Percentiles rank a stretch among this genome's conserved stretches.
These are phyloP conservation scores for Arthrobotrys pseudoclavata DNA, from an alignment of 2,329 filamentous ascomycete species.

Conservation along the genomic window DNA sequence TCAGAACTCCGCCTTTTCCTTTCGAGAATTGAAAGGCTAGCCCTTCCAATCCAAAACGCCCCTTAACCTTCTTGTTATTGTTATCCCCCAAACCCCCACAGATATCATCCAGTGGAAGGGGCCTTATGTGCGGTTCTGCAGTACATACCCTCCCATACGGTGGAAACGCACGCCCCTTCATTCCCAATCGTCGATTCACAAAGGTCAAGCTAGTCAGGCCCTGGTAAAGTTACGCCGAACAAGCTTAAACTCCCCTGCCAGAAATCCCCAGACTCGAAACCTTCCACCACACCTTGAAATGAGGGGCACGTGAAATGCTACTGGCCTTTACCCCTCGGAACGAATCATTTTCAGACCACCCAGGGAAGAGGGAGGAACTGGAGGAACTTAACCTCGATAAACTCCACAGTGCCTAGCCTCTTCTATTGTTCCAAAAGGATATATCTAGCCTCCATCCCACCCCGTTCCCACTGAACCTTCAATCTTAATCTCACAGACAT, in stretches of 20 bases:
- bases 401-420: slow-evolving; percentile 42
- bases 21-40: slow-evolving; percentile 24
- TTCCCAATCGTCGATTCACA: slow-evolving; percentile 48
- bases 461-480: slow-evolving; percentile 16
- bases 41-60: slow-evolving; percentile 22
- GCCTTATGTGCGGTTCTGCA: slow-evolving; percentile 45
- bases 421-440: slow-evolving; percentile 49
- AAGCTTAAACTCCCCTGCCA: slow-evolving; percentile 52
- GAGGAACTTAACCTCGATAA: slow-evolving; percentile 57
- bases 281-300: slow-evolving; percentile 31
- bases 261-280: slow-evolving; percentile 58
- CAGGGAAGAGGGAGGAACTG: slow-evolving; percentile 43
- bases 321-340: slow-evolving; percentile 50
- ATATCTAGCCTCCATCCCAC: slow-evolving; percentile 42
- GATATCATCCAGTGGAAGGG: slow-evolving; percentile 21
- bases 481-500: slow-evolving; percentile 34
- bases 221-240: slow-evolving; percentile 35
- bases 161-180: slow-evolving; percentile 44
- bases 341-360: slow-evolving; percentile 54
- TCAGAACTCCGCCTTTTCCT: slow-evolving; percentile 58
- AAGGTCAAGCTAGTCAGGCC: slow-evolving; percentile 21
- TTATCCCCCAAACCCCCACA: slow-evolving; percentile 46
- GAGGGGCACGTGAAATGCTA: slow-evolving; percentile 60
- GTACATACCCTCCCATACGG: slow-evolving; percentile 29
- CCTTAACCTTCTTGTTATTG: slow-evolving; percentile 36